Base-by-base conservation (phyloP, 192 early-diverging fungal genomes). In the Phycomyces nitens region DNA sequence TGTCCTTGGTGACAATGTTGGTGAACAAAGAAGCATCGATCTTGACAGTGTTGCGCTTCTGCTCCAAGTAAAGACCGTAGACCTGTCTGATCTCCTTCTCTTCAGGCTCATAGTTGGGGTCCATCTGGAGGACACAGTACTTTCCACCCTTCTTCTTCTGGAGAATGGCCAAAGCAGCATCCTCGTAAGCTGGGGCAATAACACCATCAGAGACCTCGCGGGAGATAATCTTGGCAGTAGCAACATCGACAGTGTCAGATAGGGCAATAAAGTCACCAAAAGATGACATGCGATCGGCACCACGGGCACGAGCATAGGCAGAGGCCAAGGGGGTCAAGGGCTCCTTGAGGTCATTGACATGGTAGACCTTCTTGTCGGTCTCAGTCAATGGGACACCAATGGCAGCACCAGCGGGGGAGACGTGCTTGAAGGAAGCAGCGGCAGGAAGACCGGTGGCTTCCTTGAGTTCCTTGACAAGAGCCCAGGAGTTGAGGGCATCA, bases 221-320 rank as follows among this genome's bases (percentile, higher is more conserved):
- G 40, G 90, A 91, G 75, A 99, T 97, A 58, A 99, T 89, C 74
- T 88, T 89, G 62, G 97, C 97, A 14, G 97, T 99, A 23, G 85
- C 82, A 66, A 90, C 86, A 77, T 99, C 97, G 64, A 91, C 92
- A 23, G 68, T 83, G 70, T 93, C 90, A 53, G 89, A 91, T 29
- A 99, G 80, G 42, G 95, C 97, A 56, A 97, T 95, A 89, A 95
- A 99, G 79, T 99, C 97, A 71, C 97, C 97, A 62, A 99, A 99
- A 21, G 93, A 95, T 60, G 92, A 94, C 97, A 99, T 99, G 74
- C 97, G 92, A 75, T 99, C 97, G 49, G 95, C 95, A 44, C 97
- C 97, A 61, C 97, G 90, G 20, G 97, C 97, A 68, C 97, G 92
- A 43, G 97, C 95, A 74, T 99, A 99, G 14, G 97, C 97, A 29